Percentiles rank a stretch among this genome's conserved stretches.
phyloP scores from a whole-genome alignment of 139 green algal genomes.

The Picochlorum sp. region DNA sequence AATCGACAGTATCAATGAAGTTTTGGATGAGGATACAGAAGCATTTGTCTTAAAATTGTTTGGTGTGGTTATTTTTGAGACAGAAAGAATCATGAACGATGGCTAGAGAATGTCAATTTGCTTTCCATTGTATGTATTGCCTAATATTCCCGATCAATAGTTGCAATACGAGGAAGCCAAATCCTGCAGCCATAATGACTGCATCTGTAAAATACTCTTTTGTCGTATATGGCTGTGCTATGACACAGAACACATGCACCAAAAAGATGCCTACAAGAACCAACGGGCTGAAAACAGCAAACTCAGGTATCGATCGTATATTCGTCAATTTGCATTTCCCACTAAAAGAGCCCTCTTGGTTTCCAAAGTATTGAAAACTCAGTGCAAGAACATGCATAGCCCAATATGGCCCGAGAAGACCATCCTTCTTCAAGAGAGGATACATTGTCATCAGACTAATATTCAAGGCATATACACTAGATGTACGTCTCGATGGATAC shows the following conservation, averaged over 20 bases:
- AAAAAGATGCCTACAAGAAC: not conserved
- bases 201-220: not conserved
- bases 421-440: conserved; percentile 80
- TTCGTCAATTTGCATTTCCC: too few relatives aligned
- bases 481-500: not conserved
- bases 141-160: not conserved
- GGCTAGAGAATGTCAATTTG: not conserved
- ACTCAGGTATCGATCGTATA: not conserved
- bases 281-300: not conserved
- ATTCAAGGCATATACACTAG: conserved; percentile 37
- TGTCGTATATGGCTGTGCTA: not conserved
- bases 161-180: not conserved
- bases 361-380: not conserved
- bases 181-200: not conserved
- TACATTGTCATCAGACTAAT: conserved; percentile 77
- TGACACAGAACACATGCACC: conserved; percentile 1
- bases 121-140: not conserved
- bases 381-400: not conserved
- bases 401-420: conserved; percentile 9
- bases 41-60: conserved; percentile 88
- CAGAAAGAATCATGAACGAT: not conserved
- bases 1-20: conserved; percentile 14
- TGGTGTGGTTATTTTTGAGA: conserved; percentile 21
- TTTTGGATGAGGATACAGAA: conserved; percentile 56
- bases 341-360: too few relatives aligned